Percentiles rank a stretch among this genome's conserved stretches.
Conservation (phyloP, 2,329 filamentous ascomycete species). For the Dendryphion nanum region DNA sequence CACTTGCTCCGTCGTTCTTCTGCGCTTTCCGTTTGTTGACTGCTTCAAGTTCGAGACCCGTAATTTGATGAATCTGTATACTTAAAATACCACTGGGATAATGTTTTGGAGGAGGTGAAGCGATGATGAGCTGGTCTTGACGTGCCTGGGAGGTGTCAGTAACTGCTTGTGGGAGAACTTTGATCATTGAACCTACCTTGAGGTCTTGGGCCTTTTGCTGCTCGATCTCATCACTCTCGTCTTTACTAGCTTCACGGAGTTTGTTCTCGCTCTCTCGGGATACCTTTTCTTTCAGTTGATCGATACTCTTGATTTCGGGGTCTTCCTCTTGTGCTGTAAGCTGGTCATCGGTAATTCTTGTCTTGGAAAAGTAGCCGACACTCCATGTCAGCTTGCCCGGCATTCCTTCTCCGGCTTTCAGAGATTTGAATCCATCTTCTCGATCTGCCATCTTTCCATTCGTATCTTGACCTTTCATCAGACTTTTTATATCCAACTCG, state of each 20-base stretch:
- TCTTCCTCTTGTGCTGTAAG: constrained; percentile 61
- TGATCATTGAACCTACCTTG: constrained; percentile 40
- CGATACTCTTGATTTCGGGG: constrained; percentile 55
- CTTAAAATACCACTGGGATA: constrained; percentile 67
- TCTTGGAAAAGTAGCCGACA: constrained; percentile 70
- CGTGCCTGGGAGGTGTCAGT: constrained; percentile 36
- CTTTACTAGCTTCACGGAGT: constrained; percentile 62
- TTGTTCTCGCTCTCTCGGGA: constrained; percentile 56
- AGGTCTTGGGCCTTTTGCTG: constrained; percentile 69
- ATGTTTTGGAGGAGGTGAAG: constrained; percentile 61
- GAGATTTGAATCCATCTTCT: constrained; percentile 63
- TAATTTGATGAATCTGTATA: constrained; percentile 72
- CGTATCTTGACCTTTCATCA: constrained; percentile 61
- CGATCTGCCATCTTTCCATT: constrained; percentile 63
- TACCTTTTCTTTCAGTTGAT: constrained; percentile 60
- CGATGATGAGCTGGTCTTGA: constrained; percentile 64
- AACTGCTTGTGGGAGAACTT: not conserved
- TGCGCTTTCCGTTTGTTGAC: constrained; percentile 55
- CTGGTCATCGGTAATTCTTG: constrained; percentile 61
- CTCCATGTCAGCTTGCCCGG: constrained; percentile 68
- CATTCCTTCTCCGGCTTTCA: constrained; percentile 66
- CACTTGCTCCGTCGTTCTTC: constrained; percentile 52
- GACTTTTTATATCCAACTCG: constrained; percentile 63
- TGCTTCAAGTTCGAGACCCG: constrained; percentile 61
- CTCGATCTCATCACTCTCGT: constrained; percentile 61